Evolutionary conservation across 805 yeast species (phyloP).

Genomic region (Danielozyma ontarioensis): DNA sequence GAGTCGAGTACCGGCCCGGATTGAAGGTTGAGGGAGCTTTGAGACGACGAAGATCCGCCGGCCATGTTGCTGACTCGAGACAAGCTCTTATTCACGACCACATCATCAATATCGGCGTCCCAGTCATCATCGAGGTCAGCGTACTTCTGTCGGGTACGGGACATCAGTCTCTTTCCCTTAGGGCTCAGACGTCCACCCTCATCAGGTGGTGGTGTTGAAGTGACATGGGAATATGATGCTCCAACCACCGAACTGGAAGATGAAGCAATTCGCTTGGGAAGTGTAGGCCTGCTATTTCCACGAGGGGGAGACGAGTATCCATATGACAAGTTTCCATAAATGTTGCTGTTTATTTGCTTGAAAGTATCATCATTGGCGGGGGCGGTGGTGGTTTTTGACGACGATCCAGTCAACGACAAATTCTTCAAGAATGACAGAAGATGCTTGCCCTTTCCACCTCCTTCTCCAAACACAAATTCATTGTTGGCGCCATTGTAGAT

Average conservation of each 20-base stretch:
- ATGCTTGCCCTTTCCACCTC: conserved; percentile 63
- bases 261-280: conserved; percentile 12
- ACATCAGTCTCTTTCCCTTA: conserved; percentile 6
- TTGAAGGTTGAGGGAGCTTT: conserved; percentile 16
- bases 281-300: conserved; percentile 9
- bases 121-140: conserved; percentile 86
- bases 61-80: conserved; percentile 23
- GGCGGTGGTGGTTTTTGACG: conserved; percentile 5
- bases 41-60: conserved; percentile 23
- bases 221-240: conserved; percentile 9
- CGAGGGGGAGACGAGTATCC: conserved; percentile 10
- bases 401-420: conserved; percentile 31
- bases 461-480: conserved; percentile 64
- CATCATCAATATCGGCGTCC: conserved; percentile 66
- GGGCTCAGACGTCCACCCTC: conserved; percentile 1
- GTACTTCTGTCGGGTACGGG: conserved; percentile 28
- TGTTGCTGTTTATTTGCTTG: conserved; percentile 29
- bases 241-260: conserved; percentile 5
- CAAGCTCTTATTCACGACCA: conserved; percentile 14
- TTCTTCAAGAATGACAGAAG: conserved; percentile 47
- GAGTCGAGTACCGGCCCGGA: conserved; percentile 29
- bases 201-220: conserved; percentile 7
- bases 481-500: conserved; percentile 34
- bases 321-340: conserved; percentile 34
- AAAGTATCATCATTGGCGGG: conserved; percentile 9